Conservation (phyloP, 2,329 filamentous ascomycete genomes). For the Lojkania enalia region DNA sequence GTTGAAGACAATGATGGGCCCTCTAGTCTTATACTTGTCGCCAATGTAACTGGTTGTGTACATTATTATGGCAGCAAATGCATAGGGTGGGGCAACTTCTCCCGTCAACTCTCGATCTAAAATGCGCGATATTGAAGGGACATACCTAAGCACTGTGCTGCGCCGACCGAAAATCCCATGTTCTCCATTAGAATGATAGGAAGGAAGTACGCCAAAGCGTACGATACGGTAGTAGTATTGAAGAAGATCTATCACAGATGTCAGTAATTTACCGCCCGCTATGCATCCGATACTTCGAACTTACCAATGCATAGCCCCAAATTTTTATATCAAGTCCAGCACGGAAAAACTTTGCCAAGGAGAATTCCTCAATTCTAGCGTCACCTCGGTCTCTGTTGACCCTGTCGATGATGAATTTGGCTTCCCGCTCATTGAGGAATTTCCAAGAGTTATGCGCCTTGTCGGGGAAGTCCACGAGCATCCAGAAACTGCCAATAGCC, state of each 20-base stretch:
- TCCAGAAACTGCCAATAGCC: slow-evolving; percentile 46
- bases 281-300: slow-evolving; percentile 2
- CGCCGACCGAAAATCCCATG: slow-evolving; percentile 66
- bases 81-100: slow-evolving; percentile 54
- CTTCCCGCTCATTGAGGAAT: slow-evolving; percentile 53
- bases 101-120: slow-evolving; percentile 52
- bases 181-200: slow-evolving; percentile 69
- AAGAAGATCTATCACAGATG: slow-evolving; percentile 51
- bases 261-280: slow-evolving; percentile 18
- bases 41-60: slow-evolving; percentile 64
- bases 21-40: slow-evolving; percentile 68
- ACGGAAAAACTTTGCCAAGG: slow-evolving; percentile 51
- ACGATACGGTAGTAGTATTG: slow-evolving; percentile 71
- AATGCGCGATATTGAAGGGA: slow-evolving; percentile 58
- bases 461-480: slow-evolving; percentile 53
- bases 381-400: slow-evolving; percentile 59
- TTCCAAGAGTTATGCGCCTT: slow-evolving; percentile 46
- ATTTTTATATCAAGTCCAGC: slow-evolving; percentile 56
- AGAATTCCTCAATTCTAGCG: slow-evolving; percentile 54
- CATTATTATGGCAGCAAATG: slow-evolving; percentile 43
- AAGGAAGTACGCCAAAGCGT: slow-evolving; percentile 77
- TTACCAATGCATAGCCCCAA: slow-evolving; percentile 56
- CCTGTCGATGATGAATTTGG: slow-evolving; percentile 54
- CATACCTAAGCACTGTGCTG: slow-evolving; percentile 70
- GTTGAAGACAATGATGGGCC: slow-evolving; percentile 68